A percentile compares a stretch with the other conserved stretches of the same genome.
These are phyloP conservation scores for Meyerozyma guilliermondii DNA, from an alignment of 1,139 yeast genomes.

Conservation along the genomic window DNA sequence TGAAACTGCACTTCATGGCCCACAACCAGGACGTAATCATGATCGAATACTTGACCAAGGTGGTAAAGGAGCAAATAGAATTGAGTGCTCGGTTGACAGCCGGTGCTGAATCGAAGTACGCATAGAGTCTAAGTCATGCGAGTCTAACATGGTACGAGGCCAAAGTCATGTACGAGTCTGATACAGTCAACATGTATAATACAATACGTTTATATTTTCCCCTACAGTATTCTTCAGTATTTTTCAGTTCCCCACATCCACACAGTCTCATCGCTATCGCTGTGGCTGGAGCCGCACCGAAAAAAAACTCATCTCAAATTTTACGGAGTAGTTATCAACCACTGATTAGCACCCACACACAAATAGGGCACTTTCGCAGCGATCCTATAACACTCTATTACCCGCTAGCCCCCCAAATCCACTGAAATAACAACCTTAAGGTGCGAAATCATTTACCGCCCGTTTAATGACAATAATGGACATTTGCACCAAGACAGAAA, in stretches of 20 bases:
- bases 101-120: conserved; percentile 13
- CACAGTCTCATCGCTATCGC: neutral
- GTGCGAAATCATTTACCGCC: neutral
- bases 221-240: neutral
- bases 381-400: neutral
- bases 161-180: no score
- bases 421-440: neutral
- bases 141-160: no score
- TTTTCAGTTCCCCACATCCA: neutral
- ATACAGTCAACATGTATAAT: no score
- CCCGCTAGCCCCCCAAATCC: neutral
- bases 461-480: neutral
- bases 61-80: conserved; percentile 82
- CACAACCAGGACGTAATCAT: conserved; percentile 80
- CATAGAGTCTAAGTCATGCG: no score
- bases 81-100: conserved; percentile 72
- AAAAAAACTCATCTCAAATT: neutral
- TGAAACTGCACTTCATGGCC: conserved; percentile 60
- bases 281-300: neutral
- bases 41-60: conserved; percentile 79
- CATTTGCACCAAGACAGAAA: neutral
- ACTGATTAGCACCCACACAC: neutral
- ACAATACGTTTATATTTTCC: no score
- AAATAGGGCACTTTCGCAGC: neutral
- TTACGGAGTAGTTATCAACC: neutral